A percentile compares a stretch with the other conserved stretches of the same genome.
These are phyloP conservation scores for Penicillium decumbens DNA, from an alignment of 2,329 filamentous ascomycete species.

Conservation along the genomic window DNA sequence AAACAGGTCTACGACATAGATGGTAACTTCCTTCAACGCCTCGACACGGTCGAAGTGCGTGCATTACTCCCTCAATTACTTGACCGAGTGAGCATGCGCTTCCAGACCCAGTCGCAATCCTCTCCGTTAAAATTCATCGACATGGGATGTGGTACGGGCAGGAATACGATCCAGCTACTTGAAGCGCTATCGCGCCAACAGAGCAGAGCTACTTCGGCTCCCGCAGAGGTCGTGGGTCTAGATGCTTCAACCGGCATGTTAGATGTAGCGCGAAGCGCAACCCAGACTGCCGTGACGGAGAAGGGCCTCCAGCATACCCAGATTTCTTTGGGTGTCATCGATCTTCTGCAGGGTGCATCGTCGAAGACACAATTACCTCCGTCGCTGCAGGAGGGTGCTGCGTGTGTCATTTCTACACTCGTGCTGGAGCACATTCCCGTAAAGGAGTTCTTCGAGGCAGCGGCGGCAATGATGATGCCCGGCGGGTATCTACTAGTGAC, in stretches of 20 bases:
- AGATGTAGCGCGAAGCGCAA: conserved; percentile 45
- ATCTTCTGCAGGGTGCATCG: conserved; percentile 33
- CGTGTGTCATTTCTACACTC: conserved; percentile 56
- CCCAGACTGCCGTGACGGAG: conserved; percentile 16
- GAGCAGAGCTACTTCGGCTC: conserved; percentile 6
- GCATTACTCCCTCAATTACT: conserved; percentile 50
- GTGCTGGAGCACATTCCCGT: conserved; percentile 62
- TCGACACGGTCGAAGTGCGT: conserved; percentile 56
- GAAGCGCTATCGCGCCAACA: conserved; percentile 4
- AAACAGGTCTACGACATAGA: conserved; percentile 59
- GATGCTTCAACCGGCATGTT: conserved; percentile 58
- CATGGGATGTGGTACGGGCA: conserved; percentile 61
- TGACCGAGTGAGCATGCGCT: conserved; percentile 19
- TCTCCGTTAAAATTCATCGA: conserved; percentile 50
- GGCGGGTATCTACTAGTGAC: conserved; percentile 56
- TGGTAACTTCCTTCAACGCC: conserved; percentile 61
- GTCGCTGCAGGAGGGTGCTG: conserved; percentile 27
- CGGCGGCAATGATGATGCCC: conserved; percentile 41
- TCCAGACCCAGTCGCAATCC: conserved; percentile 7
- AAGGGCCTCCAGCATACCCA: background rate
- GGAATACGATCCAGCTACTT: conserved; percentile 55
- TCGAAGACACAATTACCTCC: conserved; percentile 7
- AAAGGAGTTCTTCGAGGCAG: conserved; percentile 53
- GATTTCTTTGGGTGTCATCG: conserved; percentile 35
- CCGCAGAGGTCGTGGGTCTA: conserved; percentile 47